phyloP scores from a whole-genome alignment of 371 early-diverging fungal genomes.

The Syncephalis plumigaleata region DNA sequence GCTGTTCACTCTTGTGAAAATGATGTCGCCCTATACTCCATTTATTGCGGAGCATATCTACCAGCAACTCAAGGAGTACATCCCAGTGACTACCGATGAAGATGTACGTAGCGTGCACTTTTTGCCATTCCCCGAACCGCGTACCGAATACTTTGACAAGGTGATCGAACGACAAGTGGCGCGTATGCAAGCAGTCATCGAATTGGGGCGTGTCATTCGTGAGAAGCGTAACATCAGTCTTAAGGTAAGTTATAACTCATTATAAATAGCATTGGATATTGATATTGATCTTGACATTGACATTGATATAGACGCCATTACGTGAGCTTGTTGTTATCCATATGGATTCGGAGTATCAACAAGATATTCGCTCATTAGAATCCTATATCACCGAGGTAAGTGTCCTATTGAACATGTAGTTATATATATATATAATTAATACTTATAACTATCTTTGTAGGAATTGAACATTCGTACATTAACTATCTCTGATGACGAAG shows the following conservation, averaged over 20 bases:
- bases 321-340: conserved; percentile 88
- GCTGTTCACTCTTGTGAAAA: conserved; percentile 73
- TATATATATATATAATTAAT: background rate
- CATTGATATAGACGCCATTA: conserved; percentile 66
- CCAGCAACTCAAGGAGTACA: conserved; percentile 69
- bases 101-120: conserved; percentile 88
- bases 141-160: conserved; percentile 87
- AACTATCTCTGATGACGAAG: conserved; percentile 77
- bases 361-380: conserved; percentile 66
- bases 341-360: conserved; percentile 67
- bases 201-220: conserved; percentile 87
- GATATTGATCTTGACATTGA: background rate
- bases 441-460: too few species aligned
- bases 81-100: conserved; percentile 34
- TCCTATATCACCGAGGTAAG: conserved; percentile 64
- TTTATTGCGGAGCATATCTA: conserved; percentile 98
- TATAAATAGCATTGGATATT: conserved; percentile 3
- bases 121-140: conserved; percentile 79
- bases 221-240: conserved; percentile 89
- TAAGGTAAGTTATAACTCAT: conserved; percentile 24
- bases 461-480: conserved; percentile 86
- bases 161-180: conserved; percentile 88
- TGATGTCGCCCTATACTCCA: conserved; percentile 99
- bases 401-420: background rate
- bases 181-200: conserved; percentile 96